phyloP scores from a whole-genome alignment of 257 asterid genomes.

The Thymus mandschuricus region DNA sequence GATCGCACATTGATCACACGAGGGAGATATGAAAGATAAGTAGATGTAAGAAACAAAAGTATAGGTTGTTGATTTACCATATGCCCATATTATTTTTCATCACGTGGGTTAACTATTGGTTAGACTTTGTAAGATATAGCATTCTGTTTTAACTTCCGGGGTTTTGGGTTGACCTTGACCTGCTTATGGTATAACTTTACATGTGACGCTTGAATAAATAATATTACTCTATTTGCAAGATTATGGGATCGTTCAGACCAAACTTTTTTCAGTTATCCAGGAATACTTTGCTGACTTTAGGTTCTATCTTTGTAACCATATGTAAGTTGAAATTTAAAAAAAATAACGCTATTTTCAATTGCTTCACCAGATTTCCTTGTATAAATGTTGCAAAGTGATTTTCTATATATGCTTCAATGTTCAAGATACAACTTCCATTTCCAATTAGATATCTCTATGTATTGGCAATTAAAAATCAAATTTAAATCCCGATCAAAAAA shows the following conservation, averaged over 20 bases:
- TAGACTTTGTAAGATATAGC: constrained; percentile 1
- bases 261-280: neutral
- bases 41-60: neutral
- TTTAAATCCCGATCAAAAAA: too few relatives aligned
- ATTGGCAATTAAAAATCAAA: neutral
- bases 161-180: neutral
- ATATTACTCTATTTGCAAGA: neutral
- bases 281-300: neutral
- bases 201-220: neutral
- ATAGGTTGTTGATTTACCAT: neutral
- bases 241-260: too few relatives aligned
- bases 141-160: neutral
- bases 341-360: neutral
- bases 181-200: neutral
- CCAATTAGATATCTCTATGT: neutral
- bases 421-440: neutral
- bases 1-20: neutral
- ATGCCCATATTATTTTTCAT: neutral
- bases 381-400: neutral
- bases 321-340: neutral
- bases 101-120: neutral
- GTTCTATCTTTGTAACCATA: neutral
- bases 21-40: neutral
- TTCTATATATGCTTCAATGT: neutral
- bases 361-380: neutral